A percentile compares a stretch with the other conserved stretches of the same genome.
phyloP scores from a whole-genome alignment of 768 basidiomycete genomes.

The Lactarius akahatsu region DNA sequence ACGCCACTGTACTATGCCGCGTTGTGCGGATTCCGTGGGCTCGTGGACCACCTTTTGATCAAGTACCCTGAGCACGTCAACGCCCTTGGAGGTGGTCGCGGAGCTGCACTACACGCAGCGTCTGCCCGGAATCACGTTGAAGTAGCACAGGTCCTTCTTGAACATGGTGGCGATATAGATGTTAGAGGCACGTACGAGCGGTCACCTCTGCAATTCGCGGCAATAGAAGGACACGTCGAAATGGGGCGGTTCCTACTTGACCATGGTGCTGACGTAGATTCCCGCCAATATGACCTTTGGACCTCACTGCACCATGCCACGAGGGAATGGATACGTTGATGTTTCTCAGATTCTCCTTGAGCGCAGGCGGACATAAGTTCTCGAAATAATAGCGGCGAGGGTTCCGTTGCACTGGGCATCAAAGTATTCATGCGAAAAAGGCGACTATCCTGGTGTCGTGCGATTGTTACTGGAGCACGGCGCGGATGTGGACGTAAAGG shows the following conservation, averaged over 20 bases:
- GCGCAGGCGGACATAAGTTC: too few species aligned
- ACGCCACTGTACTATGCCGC: not conserved
- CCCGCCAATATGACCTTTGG: too few species aligned
- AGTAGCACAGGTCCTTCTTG: not conserved
- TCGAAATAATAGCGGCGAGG: accelerated
- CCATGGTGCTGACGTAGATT: too few species aligned
- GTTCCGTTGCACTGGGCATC: too few species aligned
- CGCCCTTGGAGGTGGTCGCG: not conserved
- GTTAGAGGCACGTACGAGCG: not conserved
- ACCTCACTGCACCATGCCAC: too few species aligned
- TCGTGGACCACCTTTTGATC: not conserved
- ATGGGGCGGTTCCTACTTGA: too few species aligned
- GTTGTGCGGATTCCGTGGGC: not conserved
- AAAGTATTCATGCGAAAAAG: too few species aligned
- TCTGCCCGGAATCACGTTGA: not conserved
- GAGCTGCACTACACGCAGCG: not conserved
- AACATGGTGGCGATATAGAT: not conserved
- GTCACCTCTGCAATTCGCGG: not conserved
- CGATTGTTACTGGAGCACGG: too few species aligned
- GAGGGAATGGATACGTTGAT: accelerated
- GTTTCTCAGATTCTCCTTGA: too few species aligned
- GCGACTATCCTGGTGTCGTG: too few species aligned
- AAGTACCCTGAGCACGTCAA: not conserved
- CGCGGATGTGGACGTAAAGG: too few species aligned
- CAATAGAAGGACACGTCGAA: too few species aligned